Evolutionary conservation across 495 filamentous ascomycete genomes (phyloP).

Genomic region (Gamarada debralockiae): DNA sequence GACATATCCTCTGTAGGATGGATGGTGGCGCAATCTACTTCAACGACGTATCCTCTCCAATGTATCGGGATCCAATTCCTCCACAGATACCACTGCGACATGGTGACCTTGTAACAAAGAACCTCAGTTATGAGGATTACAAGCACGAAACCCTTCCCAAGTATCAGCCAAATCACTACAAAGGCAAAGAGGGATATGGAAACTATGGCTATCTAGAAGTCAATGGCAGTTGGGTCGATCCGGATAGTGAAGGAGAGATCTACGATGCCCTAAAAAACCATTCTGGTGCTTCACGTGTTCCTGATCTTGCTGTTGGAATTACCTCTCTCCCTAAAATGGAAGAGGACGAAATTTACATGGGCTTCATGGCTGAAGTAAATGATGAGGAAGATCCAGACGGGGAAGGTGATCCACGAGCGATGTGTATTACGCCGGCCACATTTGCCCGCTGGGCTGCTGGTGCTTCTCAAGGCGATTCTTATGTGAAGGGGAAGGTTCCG

Average conservation of each 20-base stretch:
- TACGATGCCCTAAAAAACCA: conserved; percentile 5
- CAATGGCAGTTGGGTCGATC: conserved; percentile 23
- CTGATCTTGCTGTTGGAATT: not conserved
- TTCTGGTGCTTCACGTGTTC: not conserved
- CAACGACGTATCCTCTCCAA: not conserved
- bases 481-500: not conserved
- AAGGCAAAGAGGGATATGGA: conserved; percentile 11
- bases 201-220: conserved; percentile 21
- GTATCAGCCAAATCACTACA: conserved; percentile 12
- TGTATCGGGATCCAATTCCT: no score
- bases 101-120: no score
- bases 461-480: conserved; percentile 3
- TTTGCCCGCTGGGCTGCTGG: conserved; percentile 22
- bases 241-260: conserved; percentile 16
- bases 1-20: no score
- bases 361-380: conserved; percentile 3
- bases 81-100: no score
- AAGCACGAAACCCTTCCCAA: not conserved
- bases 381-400: conserved; percentile 7
- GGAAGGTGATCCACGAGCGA: conserved; percentile 21
- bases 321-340: not conserved
- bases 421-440: conserved; percentile 13
- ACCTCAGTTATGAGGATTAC: not conserved
- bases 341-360: conserved; percentile 13
- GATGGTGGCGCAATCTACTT: conserved; percentile 2